Percentiles rank a stretch among this genome's conserved stretches.
These are phyloP conservation scores for Carex kokanica DNA, from an alignment of 176 grass and related monocot species.

Conservation along the genomic window DNA sequence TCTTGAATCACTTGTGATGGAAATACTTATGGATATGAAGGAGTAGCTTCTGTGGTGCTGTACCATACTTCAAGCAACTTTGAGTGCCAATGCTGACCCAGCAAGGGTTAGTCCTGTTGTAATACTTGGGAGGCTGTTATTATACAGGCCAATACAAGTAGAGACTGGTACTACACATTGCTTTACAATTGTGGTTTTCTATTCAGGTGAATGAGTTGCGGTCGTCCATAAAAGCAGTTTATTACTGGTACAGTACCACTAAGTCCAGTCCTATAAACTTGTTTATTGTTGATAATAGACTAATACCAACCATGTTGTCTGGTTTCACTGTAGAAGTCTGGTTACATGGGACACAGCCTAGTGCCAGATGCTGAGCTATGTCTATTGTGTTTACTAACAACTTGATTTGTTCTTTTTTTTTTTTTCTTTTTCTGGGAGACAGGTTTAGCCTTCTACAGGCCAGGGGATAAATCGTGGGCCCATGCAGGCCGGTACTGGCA, in stretches of 20 bases:
- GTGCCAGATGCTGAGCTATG: not conserved
- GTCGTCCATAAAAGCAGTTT: not conserved
- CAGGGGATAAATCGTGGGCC: slow-evolving; percentile 22
- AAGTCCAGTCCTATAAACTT: not conserved
- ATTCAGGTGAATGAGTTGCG: not conserved
- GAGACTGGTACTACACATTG: not conserved
- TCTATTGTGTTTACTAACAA: not conserved
- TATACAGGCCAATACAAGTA: not conserved
- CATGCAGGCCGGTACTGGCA: slow-evolving; percentile 31
- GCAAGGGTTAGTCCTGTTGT: not conserved
- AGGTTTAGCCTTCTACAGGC: slow-evolving; percentile 31
- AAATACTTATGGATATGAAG: not conserved
- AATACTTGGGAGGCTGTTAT: not conserved
- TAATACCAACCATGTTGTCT: not conserved
- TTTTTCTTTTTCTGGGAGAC: not conserved
- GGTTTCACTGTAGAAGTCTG: not conserved
- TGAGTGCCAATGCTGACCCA: not conserved
- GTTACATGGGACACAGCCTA: not conserved
- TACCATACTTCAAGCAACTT: not conserved
- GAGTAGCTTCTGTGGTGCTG: not conserved
- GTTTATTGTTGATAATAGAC: not conserved
- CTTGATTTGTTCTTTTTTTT: not conserved
- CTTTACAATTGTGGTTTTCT: not conserved
- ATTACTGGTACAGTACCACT: not conserved
- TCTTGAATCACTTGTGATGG: not conserved